Evolutionary conservation across 352 stramenopile genomes (phyloP).

Genomic region (Blastocystis sp.): DNA sequence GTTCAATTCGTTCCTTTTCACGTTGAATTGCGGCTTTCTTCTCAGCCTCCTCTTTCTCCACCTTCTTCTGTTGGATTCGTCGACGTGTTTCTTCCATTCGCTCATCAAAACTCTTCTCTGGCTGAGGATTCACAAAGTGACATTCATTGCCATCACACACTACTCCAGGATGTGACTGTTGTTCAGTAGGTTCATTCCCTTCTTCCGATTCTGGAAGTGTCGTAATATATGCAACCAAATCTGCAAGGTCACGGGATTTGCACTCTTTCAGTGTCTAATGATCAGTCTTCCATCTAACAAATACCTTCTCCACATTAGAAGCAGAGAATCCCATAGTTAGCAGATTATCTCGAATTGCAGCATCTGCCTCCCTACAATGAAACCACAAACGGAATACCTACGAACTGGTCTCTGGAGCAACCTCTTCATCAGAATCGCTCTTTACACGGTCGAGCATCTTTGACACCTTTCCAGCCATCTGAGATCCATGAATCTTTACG

Average conservation of each 20-base stretch:
- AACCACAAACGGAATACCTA: neutral
- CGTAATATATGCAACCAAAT: constrained; percentile 23
- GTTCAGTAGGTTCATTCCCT: neutral
- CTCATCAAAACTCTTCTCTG: neutral
- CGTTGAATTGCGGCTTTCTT: neutral
- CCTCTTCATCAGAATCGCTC: constrained; percentile 20
- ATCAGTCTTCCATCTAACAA: neutral
- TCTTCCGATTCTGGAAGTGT: neutral
- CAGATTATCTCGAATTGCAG: neutral
- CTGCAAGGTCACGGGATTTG: constrained; percentile 16
- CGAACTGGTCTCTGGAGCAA: neutral
- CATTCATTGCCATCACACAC: constrained; percentile 35
- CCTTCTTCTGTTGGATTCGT: neutral
- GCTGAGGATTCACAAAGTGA: neutral
- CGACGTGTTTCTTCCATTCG: neutral
- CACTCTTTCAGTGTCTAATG: constrained; percentile 11
- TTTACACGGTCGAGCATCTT: neutral
- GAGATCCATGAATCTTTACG: constrained; percentile 5
- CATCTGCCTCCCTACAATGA: neutral
- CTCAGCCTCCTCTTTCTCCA: constrained; percentile 12
- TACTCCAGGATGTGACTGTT: neutral
- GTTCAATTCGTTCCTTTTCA: constrained; percentile 38
- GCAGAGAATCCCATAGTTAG: constrained; percentile 43
- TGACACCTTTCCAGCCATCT: neutral
- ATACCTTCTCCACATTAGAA: neutral